These are phyloP conservation scores for Capronia americana DNA, from an alignment of 2,329 filamentous ascomycete genomes.

Conservation along the genomic window DNA sequence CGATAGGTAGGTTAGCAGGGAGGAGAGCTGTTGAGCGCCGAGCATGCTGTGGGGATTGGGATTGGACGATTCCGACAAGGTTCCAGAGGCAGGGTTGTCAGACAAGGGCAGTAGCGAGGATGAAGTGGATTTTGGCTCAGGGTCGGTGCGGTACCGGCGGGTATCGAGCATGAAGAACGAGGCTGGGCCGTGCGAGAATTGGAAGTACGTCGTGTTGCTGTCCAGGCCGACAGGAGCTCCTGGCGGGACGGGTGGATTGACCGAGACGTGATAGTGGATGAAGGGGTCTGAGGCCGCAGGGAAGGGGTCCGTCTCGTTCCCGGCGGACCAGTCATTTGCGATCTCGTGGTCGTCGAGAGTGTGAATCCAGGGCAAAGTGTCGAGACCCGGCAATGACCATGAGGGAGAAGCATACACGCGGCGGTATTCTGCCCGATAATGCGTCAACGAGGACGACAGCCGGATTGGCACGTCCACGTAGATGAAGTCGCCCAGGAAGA, in stretches of 20 bases:
- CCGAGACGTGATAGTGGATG: slow-evolving; percentile 80
- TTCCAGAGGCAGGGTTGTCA: slow-evolving; percentile 24
- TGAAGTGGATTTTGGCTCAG: slow-evolving; percentile 35
- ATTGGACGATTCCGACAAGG: slow-evolving; percentile 12
- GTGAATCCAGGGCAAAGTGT: slow-evolving; percentile 94
- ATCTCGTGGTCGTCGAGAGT: slow-evolving; percentile 98
- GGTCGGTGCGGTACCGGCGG: slow-evolving; percentile 75
- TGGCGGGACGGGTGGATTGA: slow-evolving; percentile 75
- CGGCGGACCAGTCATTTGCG: slow-evolving; percentile 82
- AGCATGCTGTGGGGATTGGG: slow-evolving; percentile 72
- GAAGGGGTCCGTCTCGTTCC: slow-evolving; percentile 81
- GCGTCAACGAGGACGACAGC: slow-evolving; percentile 72
- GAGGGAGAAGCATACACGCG: slow-evolving; percentile 96
- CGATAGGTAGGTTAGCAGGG: slow-evolving; percentile 78
- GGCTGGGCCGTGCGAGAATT: slow-evolving; percentile 86
- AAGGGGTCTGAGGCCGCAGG: slow-evolving; percentile 81
- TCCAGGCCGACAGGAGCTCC: slow-evolving; percentile 56
- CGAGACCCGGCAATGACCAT: slow-evolving; percentile 71
- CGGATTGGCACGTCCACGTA: slow-evolving; percentile 78
- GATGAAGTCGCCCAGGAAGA: slow-evolving; percentile 61
- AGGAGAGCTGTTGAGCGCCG: slow-evolving; percentile 75
- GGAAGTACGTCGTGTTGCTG: slow-evolving; percentile 77
- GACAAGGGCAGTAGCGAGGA: neutral
- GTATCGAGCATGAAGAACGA: slow-evolving; percentile 96
- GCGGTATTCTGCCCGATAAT: slow-evolving; percentile 90